Evolutionary conservation across 768 basidiomycete genomes (phyloP).

Genomic region (Chalciporus pseudorubinellus): DNA sequence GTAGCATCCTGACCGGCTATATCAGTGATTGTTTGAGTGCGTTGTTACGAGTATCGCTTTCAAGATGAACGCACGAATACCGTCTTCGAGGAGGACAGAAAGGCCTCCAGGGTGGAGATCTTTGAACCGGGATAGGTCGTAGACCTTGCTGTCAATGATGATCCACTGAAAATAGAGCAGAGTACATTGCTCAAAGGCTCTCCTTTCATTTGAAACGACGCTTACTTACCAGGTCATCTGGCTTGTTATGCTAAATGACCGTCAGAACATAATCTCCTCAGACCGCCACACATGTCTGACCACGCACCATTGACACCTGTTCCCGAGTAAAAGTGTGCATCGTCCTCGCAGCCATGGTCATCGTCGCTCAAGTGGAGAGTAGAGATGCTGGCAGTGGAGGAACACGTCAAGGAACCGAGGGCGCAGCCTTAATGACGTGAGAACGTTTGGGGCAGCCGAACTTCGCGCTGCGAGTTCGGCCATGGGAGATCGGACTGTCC

Average conservation of each 20-base stretch:
- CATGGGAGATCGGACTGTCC: no score
- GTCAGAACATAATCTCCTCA: not conserved
- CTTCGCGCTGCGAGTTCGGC: no score
- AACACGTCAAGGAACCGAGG: no score
- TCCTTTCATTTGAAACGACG: not conserved
- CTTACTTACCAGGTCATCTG: constrained; percentile 63
- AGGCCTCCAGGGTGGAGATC: constrained; percentile 80
- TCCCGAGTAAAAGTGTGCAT: constrained; percentile 52
- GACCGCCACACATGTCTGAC: not conserved
- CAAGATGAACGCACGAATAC: constrained; percentile 58
- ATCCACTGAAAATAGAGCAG: not conserved
- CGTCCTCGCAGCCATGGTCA: not conserved
- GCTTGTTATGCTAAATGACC: constrained; percentile 64
- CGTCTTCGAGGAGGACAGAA: constrained; percentile 67
- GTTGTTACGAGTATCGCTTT: no score
- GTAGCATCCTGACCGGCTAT: constrained; percentile 70
- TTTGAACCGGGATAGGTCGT: constrained; percentile 76
- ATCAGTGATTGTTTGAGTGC: no score
- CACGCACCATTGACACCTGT: constrained; percentile 64
- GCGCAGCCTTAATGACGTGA: no score
- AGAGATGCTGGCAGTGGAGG: not conserved
- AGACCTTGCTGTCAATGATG: constrained; percentile 68
- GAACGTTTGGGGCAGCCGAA: no score
- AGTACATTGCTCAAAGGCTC: not conserved
- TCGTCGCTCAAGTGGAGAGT: not conserved